Evolutionary conservation across 768 basidiomycete species (phyloP).

Genomic region (Serendipita vermifera): DNA sequence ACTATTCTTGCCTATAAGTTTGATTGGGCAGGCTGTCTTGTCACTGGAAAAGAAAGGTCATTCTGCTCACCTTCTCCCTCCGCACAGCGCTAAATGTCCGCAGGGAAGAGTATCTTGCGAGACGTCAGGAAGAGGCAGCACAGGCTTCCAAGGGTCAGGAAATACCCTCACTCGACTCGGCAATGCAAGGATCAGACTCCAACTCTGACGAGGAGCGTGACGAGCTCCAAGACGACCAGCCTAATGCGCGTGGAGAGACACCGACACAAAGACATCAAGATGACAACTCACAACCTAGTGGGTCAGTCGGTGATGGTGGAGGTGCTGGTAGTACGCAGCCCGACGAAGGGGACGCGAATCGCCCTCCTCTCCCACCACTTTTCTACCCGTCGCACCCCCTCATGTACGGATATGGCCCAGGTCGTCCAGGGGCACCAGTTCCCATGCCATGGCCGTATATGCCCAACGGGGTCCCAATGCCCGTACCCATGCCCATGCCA

Average conservation of each 20-base stretch:
- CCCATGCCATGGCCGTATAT: not conserved
- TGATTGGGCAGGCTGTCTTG: slow-evolving; percentile 72
- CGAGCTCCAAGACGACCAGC: no score
- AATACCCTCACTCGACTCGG: slow-evolving; percentile 10
- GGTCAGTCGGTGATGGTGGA: no score
- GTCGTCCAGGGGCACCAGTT: not conserved
- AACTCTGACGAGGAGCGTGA: not conserved
- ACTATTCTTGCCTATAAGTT: slow-evolving; percentile 60
- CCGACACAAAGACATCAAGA: no score
- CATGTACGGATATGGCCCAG: slow-evolving; percentile 6
- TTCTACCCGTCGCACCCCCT: not conserved
- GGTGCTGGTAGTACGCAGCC: no score
- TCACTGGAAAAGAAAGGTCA: slow-evolving; percentile 61
- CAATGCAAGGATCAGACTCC: slow-evolving; percentile 5
- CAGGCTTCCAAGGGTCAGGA: slow-evolving; percentile 17
- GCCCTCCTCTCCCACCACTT: not conserved
- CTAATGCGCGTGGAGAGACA: no score
- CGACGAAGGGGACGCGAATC: not conserved
- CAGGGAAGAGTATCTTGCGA: slow-evolving; percentile 7
- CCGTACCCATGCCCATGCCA: not conserved
- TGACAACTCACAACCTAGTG: not conserved
- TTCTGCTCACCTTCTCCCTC: slow-evolving; percentile 18
- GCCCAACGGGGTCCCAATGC: not conserved
- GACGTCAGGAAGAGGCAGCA: slow-evolving; percentile 12
- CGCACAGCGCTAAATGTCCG: slow-evolving; percentile 3